Evolutionary conservation across 2,329 filamentous ascomycete species (phyloP).

Genomic region (Elsinoe necatrix): DNA sequence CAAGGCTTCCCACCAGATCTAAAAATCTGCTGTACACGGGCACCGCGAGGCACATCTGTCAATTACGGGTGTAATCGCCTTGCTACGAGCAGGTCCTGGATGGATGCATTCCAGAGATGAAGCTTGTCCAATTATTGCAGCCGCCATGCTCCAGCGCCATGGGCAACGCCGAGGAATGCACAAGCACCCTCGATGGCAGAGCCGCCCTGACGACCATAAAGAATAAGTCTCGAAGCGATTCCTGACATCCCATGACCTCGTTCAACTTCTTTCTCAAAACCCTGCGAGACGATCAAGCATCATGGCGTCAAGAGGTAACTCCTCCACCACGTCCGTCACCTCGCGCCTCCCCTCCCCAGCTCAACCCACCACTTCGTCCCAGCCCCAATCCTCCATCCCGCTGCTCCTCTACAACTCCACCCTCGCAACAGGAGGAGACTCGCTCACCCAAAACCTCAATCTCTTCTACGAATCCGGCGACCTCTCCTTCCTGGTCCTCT

Average conservation of each 20-base stretch:
- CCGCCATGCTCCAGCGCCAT: not conserved
- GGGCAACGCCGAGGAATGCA: not conserved
- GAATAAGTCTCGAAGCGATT: not conserved
- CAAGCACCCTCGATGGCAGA: not conserved
- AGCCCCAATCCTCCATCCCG: conserved; percentile 21
- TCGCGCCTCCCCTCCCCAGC: not conserved
- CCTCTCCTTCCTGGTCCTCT: conserved; percentile 71
- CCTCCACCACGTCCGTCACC: not conserved
- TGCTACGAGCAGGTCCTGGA: too few species aligned
- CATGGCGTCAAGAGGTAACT: not conserved
- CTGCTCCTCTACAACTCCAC: conserved; percentile 57
- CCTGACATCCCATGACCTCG: not conserved
- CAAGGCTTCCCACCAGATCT: too few species aligned
- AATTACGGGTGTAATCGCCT: too few species aligned
- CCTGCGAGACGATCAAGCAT: too few species aligned
- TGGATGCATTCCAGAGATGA: not conserved
- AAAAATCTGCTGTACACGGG: too few species aligned
- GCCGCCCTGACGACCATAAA: not conserved
- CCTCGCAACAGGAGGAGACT: conserved; percentile 55
- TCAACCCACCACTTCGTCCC: not conserved
- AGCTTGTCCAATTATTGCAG: not conserved
- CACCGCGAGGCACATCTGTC: too few species aligned
- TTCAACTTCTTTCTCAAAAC: not conserved
- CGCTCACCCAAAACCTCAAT: conserved; percentile 65
- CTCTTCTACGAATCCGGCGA: conserved; percentile 77